phyloP scores from a whole-genome alignment of 345 rosid genomes.

The Aquilaria yunnanensis region DNA sequence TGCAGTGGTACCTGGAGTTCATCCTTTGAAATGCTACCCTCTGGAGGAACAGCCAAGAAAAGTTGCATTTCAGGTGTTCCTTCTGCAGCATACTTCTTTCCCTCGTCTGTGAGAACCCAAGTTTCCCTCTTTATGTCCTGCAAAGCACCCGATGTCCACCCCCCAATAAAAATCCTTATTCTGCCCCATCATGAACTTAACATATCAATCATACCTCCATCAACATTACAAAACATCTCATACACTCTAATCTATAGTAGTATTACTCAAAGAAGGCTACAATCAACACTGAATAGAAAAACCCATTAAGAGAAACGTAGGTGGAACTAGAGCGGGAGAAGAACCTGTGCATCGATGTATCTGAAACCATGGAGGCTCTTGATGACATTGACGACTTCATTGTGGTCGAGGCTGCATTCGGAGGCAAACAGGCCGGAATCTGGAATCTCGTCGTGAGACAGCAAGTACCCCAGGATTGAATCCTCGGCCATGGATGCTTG shows the following conservation, averaged over 20 bases:
- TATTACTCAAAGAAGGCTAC: neutral
- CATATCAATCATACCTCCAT: too few species aligned
- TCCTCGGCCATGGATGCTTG: constrained; percentile 55
- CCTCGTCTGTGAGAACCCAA: constrained; percentile 84
- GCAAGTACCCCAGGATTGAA: constrained; percentile 53
- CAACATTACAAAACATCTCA: too few species aligned
- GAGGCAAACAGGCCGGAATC: constrained; percentile 68
- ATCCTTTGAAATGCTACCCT: constrained; percentile 63
- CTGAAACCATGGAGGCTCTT: constrained; percentile 82
- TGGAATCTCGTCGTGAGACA: constrained; percentile 39
- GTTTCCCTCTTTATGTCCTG: constrained; percentile 72
- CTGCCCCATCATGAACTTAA: too few species aligned
- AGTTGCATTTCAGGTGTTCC: constrained; percentile 88
- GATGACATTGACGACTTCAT: constrained; percentile 59
- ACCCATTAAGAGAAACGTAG: neutral
- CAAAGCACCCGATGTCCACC: neutral
- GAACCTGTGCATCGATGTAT: constrained; percentile 64
- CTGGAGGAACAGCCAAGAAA: constrained; percentile 59
- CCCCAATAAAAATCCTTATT: too few species aligned
- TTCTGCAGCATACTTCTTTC: constrained; percentile 54
- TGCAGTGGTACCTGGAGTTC: constrained; percentile 60
- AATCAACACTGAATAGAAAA: too few species aligned
- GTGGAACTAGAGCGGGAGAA: neutral
- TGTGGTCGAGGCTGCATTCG: constrained; percentile 51
- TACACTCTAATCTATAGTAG: neutral